Evolutionary conservation across 106 monocot genomes (phyloP).

Genomic region (Allium sativum): DNA sequence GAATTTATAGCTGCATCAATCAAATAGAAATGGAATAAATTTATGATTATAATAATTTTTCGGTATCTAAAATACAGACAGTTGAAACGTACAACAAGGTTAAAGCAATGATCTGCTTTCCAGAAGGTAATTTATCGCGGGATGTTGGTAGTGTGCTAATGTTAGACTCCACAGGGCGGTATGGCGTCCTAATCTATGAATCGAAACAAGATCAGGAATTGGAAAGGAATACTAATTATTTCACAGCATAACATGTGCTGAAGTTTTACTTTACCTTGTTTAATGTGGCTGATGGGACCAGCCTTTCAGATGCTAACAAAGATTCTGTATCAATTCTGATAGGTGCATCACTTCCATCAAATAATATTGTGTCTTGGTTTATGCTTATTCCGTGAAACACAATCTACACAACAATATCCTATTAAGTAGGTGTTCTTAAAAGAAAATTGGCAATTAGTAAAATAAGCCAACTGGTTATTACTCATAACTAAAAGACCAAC

Average conservation of each 20-base stretch:
- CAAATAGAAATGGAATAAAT: not conserved
- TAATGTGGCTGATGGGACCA: conserved; percentile 66
- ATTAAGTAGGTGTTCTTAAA: not conserved
- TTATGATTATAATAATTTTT: conserved; percentile 1
- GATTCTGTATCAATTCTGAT: conserved; percentile 54
- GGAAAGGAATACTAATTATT: not conserved
- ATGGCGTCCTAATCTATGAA: conserved; percentile 68
- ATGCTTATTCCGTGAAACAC: conserved; percentile 80
- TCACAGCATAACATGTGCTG: not conserved
- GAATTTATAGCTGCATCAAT: conserved; percentile 69
- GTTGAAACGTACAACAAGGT: conserved; percentile 45
- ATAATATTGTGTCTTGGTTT: conserved; percentile 28
- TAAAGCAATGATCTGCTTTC: conserved; percentile 73
- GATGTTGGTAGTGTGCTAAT: conserved; percentile 42
- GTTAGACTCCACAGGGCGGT: conserved; percentile 59
- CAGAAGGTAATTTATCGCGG: conserved; percentile 82
- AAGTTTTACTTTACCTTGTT: conserved; percentile 41
- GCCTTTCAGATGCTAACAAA: conserved; percentile 71
- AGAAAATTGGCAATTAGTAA: not conserved
- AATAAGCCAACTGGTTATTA: too few species aligned
- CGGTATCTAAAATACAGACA: not conserved
- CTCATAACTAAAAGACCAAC: too few species aligned
- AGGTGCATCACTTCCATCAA: conserved; percentile 95
- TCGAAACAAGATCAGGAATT: not conserved
- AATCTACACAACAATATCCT: conserved; percentile 32